Evolutionary conservation across 176 grass and related monocot species (phyloP), one percentile per base, ranked within the genome.

Genomic region (Eragrostis curvula): DNA sequence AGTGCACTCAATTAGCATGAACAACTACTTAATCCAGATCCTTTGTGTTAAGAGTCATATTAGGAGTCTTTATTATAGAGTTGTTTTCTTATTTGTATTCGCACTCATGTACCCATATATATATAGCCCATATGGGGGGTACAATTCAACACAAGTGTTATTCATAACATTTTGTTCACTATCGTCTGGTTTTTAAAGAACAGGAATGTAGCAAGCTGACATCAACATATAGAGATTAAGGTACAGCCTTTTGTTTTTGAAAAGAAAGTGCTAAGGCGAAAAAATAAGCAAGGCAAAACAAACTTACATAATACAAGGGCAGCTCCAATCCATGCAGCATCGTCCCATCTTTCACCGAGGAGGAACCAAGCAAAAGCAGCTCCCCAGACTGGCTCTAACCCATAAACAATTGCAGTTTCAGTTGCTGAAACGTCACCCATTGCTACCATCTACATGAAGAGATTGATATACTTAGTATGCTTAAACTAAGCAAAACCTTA

Each of bases 311-410:
- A 81, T 68, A 98, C 87, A 82, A 98, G 87, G 58, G 86, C 76
- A 75, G 96, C 96, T 88, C 93, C 96, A 86, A 91, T 68, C 87
- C 90, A 95, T 77, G 82, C 87, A 85, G 90, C 78, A 46, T 62
- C 73, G 73, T 91, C 90, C 96, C 96, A 98, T 89, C 96, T 95
- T 89, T 95, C 96, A 86, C 90, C 93, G 58, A 98, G 86, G 28
- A 93, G 85, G 70, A 91, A 93, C 96, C 96, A 96, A 86, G 96
- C 89, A 66, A 98, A 98, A 8, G 83, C 79, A 66, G 90, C 92
- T 76, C 92, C 96, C 92, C 96, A 95, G 60, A 95, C 87, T 59
- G 96, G 96, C 68, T 98, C 92, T 73, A 98, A 61, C 15, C 96
- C 92, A 2, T 95, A 98, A 49, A 98, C 62, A 51, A 98, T 78